A percentile compares a stretch with the other conserved stretches of the same genome.
These are phyloP conservation scores for Ophiostoma quercus DNA, from an alignment of 2,329 filamentous ascomycete species.

Conservation along the genomic window DNA sequence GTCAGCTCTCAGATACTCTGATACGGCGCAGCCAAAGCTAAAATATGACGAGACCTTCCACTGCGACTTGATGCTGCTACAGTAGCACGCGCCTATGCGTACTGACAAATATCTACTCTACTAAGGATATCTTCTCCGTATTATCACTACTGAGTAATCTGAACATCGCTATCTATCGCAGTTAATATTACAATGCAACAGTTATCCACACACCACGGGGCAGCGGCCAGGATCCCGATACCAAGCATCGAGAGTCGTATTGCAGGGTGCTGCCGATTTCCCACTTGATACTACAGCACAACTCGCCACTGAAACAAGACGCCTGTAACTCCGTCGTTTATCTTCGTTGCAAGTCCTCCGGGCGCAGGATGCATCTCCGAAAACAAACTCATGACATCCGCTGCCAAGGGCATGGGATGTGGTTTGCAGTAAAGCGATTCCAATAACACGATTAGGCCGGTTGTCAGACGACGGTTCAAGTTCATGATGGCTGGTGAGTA, in stretches of 20 bases:
- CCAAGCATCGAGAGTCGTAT: constrained; percentile 8
- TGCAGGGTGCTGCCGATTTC: background rate
- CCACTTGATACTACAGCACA: background rate
- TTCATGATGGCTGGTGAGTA: background rate
- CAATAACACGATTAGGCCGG: background rate
- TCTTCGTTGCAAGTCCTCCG: background rate
- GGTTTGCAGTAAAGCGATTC: background rate
- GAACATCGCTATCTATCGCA: too few species aligned
- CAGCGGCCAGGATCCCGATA: constrained; percentile 6
- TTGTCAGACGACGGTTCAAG: too few species aligned
- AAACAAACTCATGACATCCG: background rate
- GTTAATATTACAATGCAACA: background rate
- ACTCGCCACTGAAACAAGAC: background rate
- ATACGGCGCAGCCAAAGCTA: background rate
- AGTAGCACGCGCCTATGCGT: background rate
- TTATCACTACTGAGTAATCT: background rate
- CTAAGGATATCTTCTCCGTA: background rate
- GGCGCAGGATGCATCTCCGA: background rate
- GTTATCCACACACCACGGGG: background rate
- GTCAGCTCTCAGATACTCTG: too few species aligned
- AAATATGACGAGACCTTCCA: background rate
- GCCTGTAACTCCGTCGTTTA: background rate
- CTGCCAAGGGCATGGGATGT: background rate
- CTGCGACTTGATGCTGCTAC: background rate
- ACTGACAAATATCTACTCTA: background rate